Percentiles rank a stretch among this genome's conserved stretches.
Conservation (phyloP, 2,329 filamentous ascomycete genomes). For the Dichotomopilus funicola region DNA sequence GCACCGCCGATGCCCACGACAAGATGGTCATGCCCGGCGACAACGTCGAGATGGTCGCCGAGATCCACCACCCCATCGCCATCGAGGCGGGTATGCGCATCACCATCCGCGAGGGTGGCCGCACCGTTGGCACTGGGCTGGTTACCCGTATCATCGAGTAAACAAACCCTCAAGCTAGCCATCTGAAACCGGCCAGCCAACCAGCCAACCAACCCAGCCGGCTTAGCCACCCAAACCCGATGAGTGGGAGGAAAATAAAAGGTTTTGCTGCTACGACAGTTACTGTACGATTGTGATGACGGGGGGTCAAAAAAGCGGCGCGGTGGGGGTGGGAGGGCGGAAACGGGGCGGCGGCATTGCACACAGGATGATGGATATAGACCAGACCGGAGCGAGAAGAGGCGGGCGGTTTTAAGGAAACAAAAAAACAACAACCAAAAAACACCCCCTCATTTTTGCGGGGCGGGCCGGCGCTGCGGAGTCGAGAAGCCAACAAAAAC, state of each 20-base stretch:
- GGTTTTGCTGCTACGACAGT: not conserved
- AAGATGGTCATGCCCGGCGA: conserved; percentile 97
- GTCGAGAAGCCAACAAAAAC: conserved; percentile 1
- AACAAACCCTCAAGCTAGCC: conserved; percentile 15
- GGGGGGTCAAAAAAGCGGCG: not conserved
- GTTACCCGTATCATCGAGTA: conserved; percentile 66
- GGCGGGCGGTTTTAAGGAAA: too few relatives aligned
- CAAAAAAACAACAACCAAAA: too few relatives aligned
- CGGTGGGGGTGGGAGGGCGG: not conserved
- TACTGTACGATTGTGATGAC: conserved; percentile 8
- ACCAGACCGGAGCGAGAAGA: too few relatives aligned
- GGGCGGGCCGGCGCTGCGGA: conserved; percentile 8
- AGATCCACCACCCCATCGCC: conserved; percentile 77
- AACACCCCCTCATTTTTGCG: too few relatives aligned
- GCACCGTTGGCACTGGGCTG: conserved; percentile 78
- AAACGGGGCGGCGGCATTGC: not conserved
- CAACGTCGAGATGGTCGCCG: conserved; percentile 95
- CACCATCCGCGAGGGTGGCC: conserved; percentile 96
- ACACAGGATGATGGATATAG: too few relatives aligned
- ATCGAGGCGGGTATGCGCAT: conserved; percentile 90
- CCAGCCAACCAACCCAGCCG: not conserved
- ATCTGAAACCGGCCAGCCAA: not conserved
- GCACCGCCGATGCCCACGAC: conserved; percentile 60
- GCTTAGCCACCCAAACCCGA: not conserved
- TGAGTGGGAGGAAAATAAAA: too few relatives aligned